Percentiles rank a stretch among this genome's conserved stretches.
Evolutionary conservation across 768 basidiomycete genomes (phyloP).

Genomic region (Psilocybe tampanensis): DNA sequence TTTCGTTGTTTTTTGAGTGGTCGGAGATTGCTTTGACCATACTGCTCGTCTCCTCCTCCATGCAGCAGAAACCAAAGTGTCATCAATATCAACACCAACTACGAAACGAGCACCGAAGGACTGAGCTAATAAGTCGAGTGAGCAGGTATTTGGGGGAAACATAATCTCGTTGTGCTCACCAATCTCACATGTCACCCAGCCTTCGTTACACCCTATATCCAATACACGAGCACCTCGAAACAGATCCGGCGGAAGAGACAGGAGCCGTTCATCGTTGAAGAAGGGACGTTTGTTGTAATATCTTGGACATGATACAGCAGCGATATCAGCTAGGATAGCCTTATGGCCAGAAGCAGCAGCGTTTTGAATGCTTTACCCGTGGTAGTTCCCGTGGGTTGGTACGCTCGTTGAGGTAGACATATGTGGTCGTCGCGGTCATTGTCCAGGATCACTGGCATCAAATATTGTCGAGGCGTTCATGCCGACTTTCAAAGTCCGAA

Average conservation of each 20-base stretch:
- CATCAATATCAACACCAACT: conserved; percentile 86
- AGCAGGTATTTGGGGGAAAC: neutral
- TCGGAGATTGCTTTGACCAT: conserved; percentile 69
- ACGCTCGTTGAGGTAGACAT: conserved; percentile 8
- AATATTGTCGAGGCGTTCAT: no score
- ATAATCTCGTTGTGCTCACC: conserved; percentile 45
- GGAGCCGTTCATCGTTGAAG: conserved; percentile 63
- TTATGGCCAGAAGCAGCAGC: neutral
- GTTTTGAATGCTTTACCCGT: conserved; percentile 47
- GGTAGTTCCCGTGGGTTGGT: conserved; percentile 71
- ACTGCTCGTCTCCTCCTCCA: conserved; percentile 71
- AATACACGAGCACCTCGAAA: conserved; percentile 64
- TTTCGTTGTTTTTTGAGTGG: neutral
- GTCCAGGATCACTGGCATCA: no score
- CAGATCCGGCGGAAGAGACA: conserved; percentile 54
- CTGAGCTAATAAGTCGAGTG: conserved; percentile 54
- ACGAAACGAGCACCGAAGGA: conserved; percentile 62
- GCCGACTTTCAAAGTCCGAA: no score
- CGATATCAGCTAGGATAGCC: neutral
- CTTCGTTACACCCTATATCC: conserved; percentile 89
- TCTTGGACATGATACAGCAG: conserved; percentile 32
- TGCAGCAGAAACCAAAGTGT: conserved; percentile 69
- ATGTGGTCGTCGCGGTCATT: no score
- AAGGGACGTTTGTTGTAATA: conserved; percentile 80
- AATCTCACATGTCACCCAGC: conserved; percentile 85